Percentiles rank a stretch among this genome's conserved stretches.
These are phyloP conservation scores for Platismatia glauca DNA, from an alignment of 495 filamentous ascomycete species.

Conservation along the genomic window DNA sequence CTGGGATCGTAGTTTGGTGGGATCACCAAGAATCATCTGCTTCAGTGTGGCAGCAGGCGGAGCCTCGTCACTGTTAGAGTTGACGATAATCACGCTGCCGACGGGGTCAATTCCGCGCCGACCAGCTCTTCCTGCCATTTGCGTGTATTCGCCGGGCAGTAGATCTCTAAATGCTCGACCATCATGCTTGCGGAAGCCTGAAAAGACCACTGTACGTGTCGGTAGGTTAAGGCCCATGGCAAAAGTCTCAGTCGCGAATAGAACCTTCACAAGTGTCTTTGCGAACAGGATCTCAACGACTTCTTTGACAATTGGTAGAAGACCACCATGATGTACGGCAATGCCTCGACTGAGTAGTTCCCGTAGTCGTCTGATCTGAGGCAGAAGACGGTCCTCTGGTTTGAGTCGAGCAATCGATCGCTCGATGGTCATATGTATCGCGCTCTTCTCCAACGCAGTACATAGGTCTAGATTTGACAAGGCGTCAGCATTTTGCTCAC, in stretches of 20 bases:
- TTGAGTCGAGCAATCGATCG: conserved; percentile 89
- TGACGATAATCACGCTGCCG: conserved; percentile 87
- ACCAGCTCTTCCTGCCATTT: conserved; percentile 95
- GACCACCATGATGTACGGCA: conserved; percentile 91
- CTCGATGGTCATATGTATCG: conserved; percentile 95
- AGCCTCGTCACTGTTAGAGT: conserved; percentile 73
- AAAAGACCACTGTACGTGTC: conserved; percentile 94
- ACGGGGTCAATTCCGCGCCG: conserved; percentile 86
- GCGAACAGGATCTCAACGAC: conserved; percentile 96
- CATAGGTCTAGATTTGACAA: conserved; percentile 90
- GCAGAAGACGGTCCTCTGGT: conserved; percentile 77
- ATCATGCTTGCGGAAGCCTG: conserved; percentile 92
- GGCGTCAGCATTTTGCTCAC: conserved; percentile 93
- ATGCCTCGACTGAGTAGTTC: conserved; percentile 83
- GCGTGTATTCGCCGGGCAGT: conserved; percentile 91
- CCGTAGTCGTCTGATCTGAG: conserved; percentile 79
- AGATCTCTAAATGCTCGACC: conserved; percentile 85
- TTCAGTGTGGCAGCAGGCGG: conserved; percentile 71
- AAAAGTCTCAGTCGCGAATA: conserved; percentile 97
- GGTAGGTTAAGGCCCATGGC: conserved; percentile 97
- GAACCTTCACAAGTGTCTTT: conserved; percentile 84
- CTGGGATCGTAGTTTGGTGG: conserved; percentile 89
- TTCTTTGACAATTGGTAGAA: conserved; percentile 95
- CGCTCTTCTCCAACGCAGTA: conserved; percentile 86
- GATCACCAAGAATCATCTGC: conserved; percentile 93